Conservation (phyloP, 2,329 filamentous ascomycete genomes). For the Nemania serpens region DNA sequence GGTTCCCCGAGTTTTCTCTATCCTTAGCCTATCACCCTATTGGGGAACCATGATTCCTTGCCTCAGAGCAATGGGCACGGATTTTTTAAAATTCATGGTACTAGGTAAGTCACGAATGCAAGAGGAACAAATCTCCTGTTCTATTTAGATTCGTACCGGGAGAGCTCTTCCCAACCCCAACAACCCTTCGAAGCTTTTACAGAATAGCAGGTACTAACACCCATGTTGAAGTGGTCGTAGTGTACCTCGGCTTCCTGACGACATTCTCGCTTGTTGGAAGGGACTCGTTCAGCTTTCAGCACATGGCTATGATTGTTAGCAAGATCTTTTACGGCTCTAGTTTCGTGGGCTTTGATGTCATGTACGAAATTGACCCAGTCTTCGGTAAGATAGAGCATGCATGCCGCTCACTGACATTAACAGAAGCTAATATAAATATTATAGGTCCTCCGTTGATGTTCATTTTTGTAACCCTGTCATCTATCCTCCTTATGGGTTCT, state of each 20-base stretch:
- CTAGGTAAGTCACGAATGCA: constrained; percentile 67
- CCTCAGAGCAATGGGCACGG: constrained; percentile 91
- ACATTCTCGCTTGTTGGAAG: constrained; percentile 82
- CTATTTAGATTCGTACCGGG: too few relatives aligned
- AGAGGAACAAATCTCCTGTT: background rate
- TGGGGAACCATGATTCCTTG: constrained; percentile 91
- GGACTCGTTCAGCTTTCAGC: constrained; percentile 64
- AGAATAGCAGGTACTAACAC: constrained; percentile 11
- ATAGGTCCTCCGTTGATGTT: constrained; percentile 64
- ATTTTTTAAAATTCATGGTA: constrained; percentile 76
- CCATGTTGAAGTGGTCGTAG: constrained; percentile 15
- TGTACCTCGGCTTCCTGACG: constrained; percentile 88
- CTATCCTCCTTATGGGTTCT: constrained; percentile 78
- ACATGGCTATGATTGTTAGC: constrained; percentile 77
- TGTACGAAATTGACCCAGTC: constrained; percentile 62
- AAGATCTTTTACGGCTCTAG: constrained; percentile 82
- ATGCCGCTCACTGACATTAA: background rate
- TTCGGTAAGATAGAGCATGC: constrained; percentile 46
- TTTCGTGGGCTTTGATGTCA: constrained; percentile 73
- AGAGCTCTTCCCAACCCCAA: too few relatives aligned
- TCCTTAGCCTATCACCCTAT: constrained; percentile 85
- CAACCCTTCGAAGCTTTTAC: background rate
- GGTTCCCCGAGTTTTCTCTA: constrained; percentile 84
- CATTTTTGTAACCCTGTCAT: constrained; percentile 76
- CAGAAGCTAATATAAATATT: constrained; percentile 17